phyloP scores from a whole-genome alignment of 1,284 basidiomycete genomes.

The Kwoniella shivajii region DNA sequence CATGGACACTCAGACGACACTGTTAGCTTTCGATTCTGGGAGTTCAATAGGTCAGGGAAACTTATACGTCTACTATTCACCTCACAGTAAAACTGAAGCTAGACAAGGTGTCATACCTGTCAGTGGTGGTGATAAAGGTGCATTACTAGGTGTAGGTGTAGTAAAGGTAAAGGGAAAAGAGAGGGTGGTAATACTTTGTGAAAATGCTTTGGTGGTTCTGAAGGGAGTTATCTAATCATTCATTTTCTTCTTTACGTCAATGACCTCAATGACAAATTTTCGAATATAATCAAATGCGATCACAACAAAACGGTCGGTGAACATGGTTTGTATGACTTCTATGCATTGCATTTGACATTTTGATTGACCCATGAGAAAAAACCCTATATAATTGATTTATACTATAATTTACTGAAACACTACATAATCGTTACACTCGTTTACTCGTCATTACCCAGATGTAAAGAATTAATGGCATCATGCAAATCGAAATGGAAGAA shows the following conservation, averaged over 20 bases:
- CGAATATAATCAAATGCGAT: neutral
- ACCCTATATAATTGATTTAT: neutral
- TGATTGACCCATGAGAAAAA: neutral
- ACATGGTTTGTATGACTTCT: neutral
- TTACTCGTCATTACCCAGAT: constrained; percentile 13
- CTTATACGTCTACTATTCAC: constrained; percentile 76
- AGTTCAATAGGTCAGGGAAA: constrained; percentile 61
- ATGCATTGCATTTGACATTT: neutral
- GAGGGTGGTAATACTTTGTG: constrained; percentile 72
- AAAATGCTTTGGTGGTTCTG: constrained; percentile 71
- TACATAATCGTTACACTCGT: neutral
- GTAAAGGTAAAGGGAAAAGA: constrained; percentile 50
- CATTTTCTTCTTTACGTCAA: no score
- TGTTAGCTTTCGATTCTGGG: constrained; percentile 80
- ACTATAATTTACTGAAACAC: no score
- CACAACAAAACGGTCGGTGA: no score
- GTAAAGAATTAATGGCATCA: constrained; percentile 46
- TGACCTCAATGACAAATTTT: neutral
- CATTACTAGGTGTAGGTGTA: constrained; percentile 74
- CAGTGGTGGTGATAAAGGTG: constrained; percentile 65
- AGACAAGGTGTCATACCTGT: constrained; percentile 77
- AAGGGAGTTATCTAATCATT: constrained; percentile 52
- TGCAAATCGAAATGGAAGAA: constrained; percentile 56
- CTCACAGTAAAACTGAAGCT: constrained; percentile 59
- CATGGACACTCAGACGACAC: constrained; percentile 34